Percentiles rank a stretch among this genome's conserved stretches.
These are phyloP conservation scores for Pseudocercospora pini-densiflorae DNA, from an alignment of 2,329 filamentous ascomycete species.

Conservation along the genomic window DNA sequence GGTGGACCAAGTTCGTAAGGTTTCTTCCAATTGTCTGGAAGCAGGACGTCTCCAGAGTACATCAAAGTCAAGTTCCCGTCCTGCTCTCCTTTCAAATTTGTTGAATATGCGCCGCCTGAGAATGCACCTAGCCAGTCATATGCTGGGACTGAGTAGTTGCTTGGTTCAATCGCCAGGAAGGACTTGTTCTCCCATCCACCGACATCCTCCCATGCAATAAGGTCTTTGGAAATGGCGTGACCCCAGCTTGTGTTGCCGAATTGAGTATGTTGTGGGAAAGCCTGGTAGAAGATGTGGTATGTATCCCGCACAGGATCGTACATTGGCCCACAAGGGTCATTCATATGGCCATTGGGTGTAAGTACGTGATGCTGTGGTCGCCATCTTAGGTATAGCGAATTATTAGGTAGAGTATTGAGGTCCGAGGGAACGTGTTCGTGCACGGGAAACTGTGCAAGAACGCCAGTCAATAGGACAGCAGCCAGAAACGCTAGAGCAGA, in stretches of 20 bases:
- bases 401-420: constrained; percentile 1
- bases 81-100: constrained; percentile 49
- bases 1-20: constrained; percentile 47
- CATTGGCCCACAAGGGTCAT: constrained; percentile 55
- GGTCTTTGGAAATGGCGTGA: constrained; percentile 54
- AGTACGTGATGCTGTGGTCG: constrained; percentile 49
- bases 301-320: constrained; percentile 50
- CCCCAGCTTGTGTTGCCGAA: constrained; percentile 55
- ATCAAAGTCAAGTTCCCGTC: constrained; percentile 50
- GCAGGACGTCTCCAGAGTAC: constrained; percentile 50
- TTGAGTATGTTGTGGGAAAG: constrained; percentile 49
- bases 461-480: neutral
- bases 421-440: constrained; percentile 6
- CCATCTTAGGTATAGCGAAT: constrained; percentile 15
- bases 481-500: neutral
- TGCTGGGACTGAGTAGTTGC: constrained; percentile 38
- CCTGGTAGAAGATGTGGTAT: constrained; percentile 60
- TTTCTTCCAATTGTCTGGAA: constrained; percentile 49
- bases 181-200: constrained; percentile 50
- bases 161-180: constrained; percentile 43
- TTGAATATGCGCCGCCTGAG: constrained; percentile 53
- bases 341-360: constrained; percentile 52
- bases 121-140: constrained; percentile 58
- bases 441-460: constrained; percentile 7
- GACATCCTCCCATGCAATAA: constrained; percentile 46